Conservation (phyloP, 345 rosid genomes). For the Cardamine occulta region DNA sequence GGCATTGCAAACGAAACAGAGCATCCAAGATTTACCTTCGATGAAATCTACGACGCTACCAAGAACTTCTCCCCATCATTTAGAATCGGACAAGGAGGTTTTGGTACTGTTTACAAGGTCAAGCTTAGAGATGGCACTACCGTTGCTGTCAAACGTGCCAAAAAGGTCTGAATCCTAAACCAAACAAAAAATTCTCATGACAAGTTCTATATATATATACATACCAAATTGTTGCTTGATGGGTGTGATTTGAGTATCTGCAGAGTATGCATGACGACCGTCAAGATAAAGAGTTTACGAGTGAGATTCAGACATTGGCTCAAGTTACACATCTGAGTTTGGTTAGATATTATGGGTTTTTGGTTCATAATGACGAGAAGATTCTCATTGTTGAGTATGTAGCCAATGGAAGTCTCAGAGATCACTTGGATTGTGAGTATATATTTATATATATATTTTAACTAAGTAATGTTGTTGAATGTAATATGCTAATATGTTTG, state of each 20-base stretch:
- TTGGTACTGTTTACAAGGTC: conserved; percentile 91
- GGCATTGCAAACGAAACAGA: conserved; percentile 49
- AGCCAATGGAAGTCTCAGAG: conserved; percentile 87
- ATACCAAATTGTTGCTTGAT: background rate
- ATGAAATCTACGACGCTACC: conserved; percentile 69
- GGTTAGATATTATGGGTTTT: conserved; percentile 74
- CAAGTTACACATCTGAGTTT: conserved; percentile 82
- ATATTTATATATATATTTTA: too few relatives aligned
- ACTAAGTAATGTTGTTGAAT: background rate
- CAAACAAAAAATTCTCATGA: too few relatives aligned
- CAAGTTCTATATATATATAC: background rate
- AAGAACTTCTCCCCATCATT: conserved; percentile 77
- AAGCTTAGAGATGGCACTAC: conserved; percentile 71
- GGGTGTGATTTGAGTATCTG: conserved; percentile 17
- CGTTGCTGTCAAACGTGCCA: conserved; percentile 88
- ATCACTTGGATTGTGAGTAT: conserved; percentile 84
- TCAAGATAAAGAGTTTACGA: conserved; percentile 74
- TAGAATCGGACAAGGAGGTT: conserved; percentile 87
- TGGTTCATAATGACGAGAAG: conserved; percentile 74
- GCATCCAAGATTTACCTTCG: conserved; percentile 57
- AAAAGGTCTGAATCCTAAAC: conserved; percentile 56
- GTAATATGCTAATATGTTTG: conserved; percentile 31
- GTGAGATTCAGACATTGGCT: conserved; percentile 75
- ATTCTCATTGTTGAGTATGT: conserved; percentile 80
- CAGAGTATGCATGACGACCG: conserved; percentile 81